Evolutionary conservation across 371 early-diverging fungal species (phyloP), one percentile per base, ranked within the genome.

Genomic region (Rhizopus microsporus): DNA sequence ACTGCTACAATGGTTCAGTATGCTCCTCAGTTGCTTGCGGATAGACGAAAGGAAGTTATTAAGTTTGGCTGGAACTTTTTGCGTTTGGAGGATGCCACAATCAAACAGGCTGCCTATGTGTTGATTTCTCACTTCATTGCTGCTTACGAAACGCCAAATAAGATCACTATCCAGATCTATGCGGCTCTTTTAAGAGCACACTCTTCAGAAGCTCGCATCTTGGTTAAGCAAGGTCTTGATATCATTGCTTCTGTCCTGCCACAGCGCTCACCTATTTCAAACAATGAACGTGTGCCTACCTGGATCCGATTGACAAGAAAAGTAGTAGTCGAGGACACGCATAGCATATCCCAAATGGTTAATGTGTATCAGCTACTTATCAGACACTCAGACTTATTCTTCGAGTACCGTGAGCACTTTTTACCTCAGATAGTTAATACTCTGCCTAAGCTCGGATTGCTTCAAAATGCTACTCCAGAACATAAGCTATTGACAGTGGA

Each of bases 171-270:
- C 42, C 95, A 95, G 59, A 89, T 94, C 12, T 96, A 91, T 62
- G 91, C 88, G n/a, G 90, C 94, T 1, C 72, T 98, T 15, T 72
- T 98, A 13, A 80, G 90, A 4, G 91, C 95, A 3, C 93, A 95
- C 71, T 89, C 93, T 52, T 83, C 88, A 0, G 97, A 97, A 56
- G 88, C 86, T 5, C 83, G 92, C 30, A 72, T 72, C 10, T 68
- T 99, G 39, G 96, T 97, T 5, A 88, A 91, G 46, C 96, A 97
- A 72, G 98, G 96, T 0, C 75, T 98, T 7, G 97, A 99, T 68
- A 89, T 92, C 34, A 80, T 99, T 40, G 78, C 96, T 1, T 95
- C 96, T 0, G 92, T 92, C 1, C 76, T 98, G 43, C 95, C 96
- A 1, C 82, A 85, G 54, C 88, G 97, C 5, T 74, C 92, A n/a